Evolutionary conservation across 2,329 filamentous ascomycete species (phyloP), one percentile per base, ranked within the genome.

Genomic region (Trichoderma sp.): DNA sequence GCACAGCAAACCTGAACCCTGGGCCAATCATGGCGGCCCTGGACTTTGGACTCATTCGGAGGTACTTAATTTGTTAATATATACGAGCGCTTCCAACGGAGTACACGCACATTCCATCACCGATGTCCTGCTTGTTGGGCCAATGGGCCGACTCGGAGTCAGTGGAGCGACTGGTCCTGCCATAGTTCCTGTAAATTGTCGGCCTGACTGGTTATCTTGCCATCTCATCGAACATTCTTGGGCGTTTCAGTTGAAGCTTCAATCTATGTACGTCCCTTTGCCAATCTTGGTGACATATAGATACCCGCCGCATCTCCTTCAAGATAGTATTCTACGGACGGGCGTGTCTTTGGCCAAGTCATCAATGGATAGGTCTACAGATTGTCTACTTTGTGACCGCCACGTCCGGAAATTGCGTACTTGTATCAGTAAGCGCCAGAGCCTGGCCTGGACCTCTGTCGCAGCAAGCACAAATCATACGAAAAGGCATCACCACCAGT

Each of bases 111-210:
- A 65, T 56, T 56, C 71, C 27, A 60, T 45, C 69, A 53, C 59
- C 41, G 41, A 29, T 33, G 71, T 38, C 60, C 62, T 29, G 27
- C 38, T 29, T 14, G 18, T 29, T 45, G 31, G 9, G 6, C 71
- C 71, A 64, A 65, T 73, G 71, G 60, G 29, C 60, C 71, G 60
- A 56, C 18, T 71, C 45, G n/a, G 18, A 5, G 14, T 16, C 29
- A 11, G 71, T 73, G 71, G 71, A 73, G 71, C 71, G 60, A 9
- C 59, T 65, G 59, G 41, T 73, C 71, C 71, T 73, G 60, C 60
- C 60, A 64, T 73, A 24, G 69, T 56, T 56, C 59, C 12, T 72
- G 29, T 64, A 56, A 53, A 72, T 64, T 71, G 53, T 31, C 53
- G 53, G 31, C 18, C 50, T 14, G 41, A 62, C 24, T 27, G n/a